Evolutionary conservation across 2,329 filamentous ascomycete species (phyloP).

Genomic region (Stenocarpella maydis): DNA sequence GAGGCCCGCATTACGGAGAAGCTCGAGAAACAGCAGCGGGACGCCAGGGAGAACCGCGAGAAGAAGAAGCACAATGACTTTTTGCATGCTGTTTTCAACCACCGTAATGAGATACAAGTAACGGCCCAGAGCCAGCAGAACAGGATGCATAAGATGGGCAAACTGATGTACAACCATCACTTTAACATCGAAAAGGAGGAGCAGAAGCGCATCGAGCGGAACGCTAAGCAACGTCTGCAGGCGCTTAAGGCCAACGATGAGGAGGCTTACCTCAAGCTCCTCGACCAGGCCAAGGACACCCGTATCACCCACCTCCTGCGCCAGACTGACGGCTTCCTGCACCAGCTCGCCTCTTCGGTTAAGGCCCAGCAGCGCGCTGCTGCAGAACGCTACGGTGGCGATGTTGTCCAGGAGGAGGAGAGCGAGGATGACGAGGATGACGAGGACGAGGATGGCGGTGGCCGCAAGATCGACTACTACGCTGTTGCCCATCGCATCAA

Average conservation of each 20-base stretch:
- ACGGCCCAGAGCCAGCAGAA: constrained; percentile 71
- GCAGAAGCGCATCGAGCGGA: constrained; percentile 96
- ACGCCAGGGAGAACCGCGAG: constrained; percentile 93
- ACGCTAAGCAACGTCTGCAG: constrained; percentile 98
- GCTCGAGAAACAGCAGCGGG: constrained; percentile 97
- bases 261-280: constrained; percentile 96
- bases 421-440: constrained; percentile 63
- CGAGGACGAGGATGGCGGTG: constrained; percentile 73
- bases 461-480: constrained; percentile 96
- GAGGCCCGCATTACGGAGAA: constrained; percentile 98
- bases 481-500: constrained; percentile 96
- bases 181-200: constrained; percentile 99
- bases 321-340: constrained; percentile 97
- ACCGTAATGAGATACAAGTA: constrained; percentile 79
- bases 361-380: constrained; percentile 90
- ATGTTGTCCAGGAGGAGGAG: constrained; percentile 56
- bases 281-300: constrained; percentile 98
- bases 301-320: constrained; percentile 97
- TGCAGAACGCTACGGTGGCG: constrained; percentile 79
- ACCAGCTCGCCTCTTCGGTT: constrained; percentile 93
- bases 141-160: constrained; percentile 86
- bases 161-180: constrained; percentile 88
- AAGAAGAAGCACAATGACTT: constrained; percentile 98
- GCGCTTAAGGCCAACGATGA: constrained; percentile 99
- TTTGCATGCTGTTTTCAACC: constrained; percentile 83